Evolutionary conservation across 1,139 yeast species (phyloP).

Genomic region (Yamadazyma aaseri): DNA sequence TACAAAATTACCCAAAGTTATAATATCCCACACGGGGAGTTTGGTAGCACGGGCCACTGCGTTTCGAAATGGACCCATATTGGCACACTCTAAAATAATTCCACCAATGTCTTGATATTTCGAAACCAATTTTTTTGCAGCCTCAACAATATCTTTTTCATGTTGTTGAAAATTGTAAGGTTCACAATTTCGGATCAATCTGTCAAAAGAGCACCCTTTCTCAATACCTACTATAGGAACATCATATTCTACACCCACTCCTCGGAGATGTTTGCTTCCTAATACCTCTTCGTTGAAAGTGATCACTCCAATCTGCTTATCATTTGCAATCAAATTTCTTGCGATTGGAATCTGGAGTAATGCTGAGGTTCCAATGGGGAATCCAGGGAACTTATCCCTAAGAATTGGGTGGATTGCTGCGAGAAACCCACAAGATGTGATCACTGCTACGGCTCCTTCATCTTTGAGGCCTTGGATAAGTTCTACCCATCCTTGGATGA

Average conservation of each 20-base stretch:
- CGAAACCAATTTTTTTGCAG: conserved; percentile 14
- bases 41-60: conserved; percentile 15
- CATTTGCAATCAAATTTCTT: conserved; percentile 15
- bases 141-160: conserved; percentile 10
- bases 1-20: conserved; percentile 15
- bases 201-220: conserved; percentile 19
- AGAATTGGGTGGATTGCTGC: conserved; percentile 24
- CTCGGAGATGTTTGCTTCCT: conserved; percentile 23
- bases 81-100: conserved; percentile 25
- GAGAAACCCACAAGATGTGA: conserved; percentile 23
- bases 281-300: conserved; percentile 24
- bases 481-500: conserved; percentile 16
- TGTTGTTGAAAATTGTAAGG: conserved; percentile 20
- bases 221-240: conserved; percentile 18
- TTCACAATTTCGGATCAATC: conserved; percentile 17
- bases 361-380: conserved; percentile 29
- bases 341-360: conserved; percentile 27
- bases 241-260: conserved; percentile 20
- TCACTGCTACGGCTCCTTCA: conserved; percentile 19
- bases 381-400: conserved; percentile 14
- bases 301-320: conserved; percentile 22
- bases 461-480: conserved; percentile 14
- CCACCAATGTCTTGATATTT: conserved; percentile 18
- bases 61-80: conserved; percentile 24
- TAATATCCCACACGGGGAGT: conserved; percentile 23